Base-by-base conservation (phyloP, 495 filamentous ascomycete genomes). In the Penicillium steckii region DNA sequence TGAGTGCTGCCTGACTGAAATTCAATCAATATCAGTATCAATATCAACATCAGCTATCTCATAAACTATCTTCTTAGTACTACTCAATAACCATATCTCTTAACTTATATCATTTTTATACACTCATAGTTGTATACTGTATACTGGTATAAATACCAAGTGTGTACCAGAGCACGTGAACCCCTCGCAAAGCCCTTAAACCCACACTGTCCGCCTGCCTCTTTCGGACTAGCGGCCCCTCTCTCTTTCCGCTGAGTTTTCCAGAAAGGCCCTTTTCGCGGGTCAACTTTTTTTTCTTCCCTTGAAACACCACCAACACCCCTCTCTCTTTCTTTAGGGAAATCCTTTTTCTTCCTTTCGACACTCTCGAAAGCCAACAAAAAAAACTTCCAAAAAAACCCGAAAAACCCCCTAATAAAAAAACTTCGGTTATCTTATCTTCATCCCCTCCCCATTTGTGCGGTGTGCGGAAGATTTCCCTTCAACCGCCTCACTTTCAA, bases 321-420 rank as follows among this genome's bases (percentile, higher is more conserved):
- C 71, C 66, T 64, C 72, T 71, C 70, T 75, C 73, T 73, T 64
- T 67, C 66, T 59, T 65, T 48, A 61, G 52, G 59, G 52, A 62
- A 61, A 45, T 58, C 55, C 58, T 65, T 66, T 58, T 66, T 72
- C 65, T 72, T 66, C 63, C 64, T 71, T 71, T 68, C 61, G 62
- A 73, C 55, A 23, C 60, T 58, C 53, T 74, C 69, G 66, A 75
- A 80, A 79, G 74, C 57, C 52, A 58, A 67, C 67, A 67, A 68
- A 71, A 71, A 76, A 71, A 76, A 57, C 50, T 57, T 46, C 33
- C 56, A 57, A 76, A 77, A 74, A 77, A 73, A 66, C 44, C 52
- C 53, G 59, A 60, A 73, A 70, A 68, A 64, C 55, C 53, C 56
- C 52, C 52, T 25, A 27, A 23, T n/a, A 50, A 56, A 61, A 59